Evolutionary conservation across 495 filamentous ascomycete genomes (phyloP).

Genomic region (Xylaria curta): DNA sequence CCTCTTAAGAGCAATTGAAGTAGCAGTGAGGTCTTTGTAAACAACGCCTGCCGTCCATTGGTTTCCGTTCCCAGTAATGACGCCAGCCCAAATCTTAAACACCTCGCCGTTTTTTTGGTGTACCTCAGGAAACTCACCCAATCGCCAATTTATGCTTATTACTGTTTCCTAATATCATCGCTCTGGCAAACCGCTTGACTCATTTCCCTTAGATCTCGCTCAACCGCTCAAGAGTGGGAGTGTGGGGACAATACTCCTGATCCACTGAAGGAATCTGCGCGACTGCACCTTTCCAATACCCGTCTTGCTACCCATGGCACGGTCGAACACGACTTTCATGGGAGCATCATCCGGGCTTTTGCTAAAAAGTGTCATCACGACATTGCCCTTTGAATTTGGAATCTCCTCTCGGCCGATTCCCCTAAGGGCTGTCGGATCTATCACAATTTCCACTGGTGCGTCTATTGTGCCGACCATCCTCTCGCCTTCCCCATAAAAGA

Average conservation of each 20-base stretch:
- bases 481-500: conserved; percentile 28
- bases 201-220: neutral
- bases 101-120: neutral
- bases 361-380: conserved; percentile 14
- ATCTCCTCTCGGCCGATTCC: conserved; percentile 27
- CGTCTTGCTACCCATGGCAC: conserved; percentile 30
- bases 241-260: conserved; percentile 34
- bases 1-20: neutral
- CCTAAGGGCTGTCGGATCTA: conserved; percentile 30
- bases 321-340: conserved; percentile 34
- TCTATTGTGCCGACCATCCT: conserved; percentile 24
- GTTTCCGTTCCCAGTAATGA: neutral
- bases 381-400: conserved; percentile 27
- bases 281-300: conserved; percentile 42
- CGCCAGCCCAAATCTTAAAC: neutral
- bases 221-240: conserved; percentile 31
- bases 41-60: neutral
- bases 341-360: conserved; percentile 23
- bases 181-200: neutral
- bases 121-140: neutral
- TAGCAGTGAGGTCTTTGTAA: neutral
- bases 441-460: conserved; percentile 17
- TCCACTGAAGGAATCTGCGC: conserved; percentile 43
- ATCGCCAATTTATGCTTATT: neutral
- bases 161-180: neutral